phyloP scores from a whole-genome alignment of 2,329 filamentous ascomycete genomes.

The Juglanconis oblonga region DNA sequence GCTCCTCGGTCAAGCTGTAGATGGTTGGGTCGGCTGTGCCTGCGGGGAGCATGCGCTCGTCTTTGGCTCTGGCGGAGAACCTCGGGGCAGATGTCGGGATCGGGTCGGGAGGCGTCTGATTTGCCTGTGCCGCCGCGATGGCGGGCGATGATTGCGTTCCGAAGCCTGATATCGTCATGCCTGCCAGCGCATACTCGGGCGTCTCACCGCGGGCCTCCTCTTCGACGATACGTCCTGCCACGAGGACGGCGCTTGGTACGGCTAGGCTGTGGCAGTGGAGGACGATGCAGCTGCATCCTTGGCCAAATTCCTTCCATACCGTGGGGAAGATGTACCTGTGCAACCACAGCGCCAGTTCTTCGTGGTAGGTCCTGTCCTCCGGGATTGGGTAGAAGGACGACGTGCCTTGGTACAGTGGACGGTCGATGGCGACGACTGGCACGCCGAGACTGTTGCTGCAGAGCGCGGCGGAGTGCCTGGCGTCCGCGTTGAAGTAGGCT shows the following conservation, averaged over 20 bases:
- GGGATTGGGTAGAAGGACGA: constrained; percentile 15
- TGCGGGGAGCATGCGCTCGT: constrained; percentile 17
- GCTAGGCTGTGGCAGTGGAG: constrained; percentile 24
- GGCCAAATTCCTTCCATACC: constrained; percentile 21
- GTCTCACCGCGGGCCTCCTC: neutral
- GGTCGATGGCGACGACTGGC: constrained; percentile 23
- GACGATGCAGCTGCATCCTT: constrained; percentile 20
- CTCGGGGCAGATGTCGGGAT: neutral
- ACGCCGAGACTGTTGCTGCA: constrained; percentile 19
- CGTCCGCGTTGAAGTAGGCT: constrained; percentile 22
- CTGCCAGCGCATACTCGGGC: constrained; percentile 20
- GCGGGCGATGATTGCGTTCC: constrained; percentile 9
- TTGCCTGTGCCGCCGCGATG: neutral
- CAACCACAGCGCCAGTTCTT: constrained; percentile 4
- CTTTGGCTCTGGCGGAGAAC: constrained; percentile 13
- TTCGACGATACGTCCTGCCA: constrained; percentile 16
- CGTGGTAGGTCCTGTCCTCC: constrained; percentile 9
- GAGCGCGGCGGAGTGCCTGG: constrained; percentile 10
- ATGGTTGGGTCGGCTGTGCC: constrained; percentile 20
- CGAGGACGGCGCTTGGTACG: constrained; percentile 17
- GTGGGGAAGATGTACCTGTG: constrained; percentile 15
- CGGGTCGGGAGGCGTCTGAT: neutral
- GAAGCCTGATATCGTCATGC: constrained; percentile 23
- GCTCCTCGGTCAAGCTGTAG: constrained; percentile 14
- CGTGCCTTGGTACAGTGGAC: constrained; percentile 21